Percentiles rank a stretch among this genome's conserved stretches.
These are phyloP conservation scores for Fusarium albosuccineum DNA, from an alignment of 2,329 filamentous ascomycete species.

Conservation along the genomic window DNA sequence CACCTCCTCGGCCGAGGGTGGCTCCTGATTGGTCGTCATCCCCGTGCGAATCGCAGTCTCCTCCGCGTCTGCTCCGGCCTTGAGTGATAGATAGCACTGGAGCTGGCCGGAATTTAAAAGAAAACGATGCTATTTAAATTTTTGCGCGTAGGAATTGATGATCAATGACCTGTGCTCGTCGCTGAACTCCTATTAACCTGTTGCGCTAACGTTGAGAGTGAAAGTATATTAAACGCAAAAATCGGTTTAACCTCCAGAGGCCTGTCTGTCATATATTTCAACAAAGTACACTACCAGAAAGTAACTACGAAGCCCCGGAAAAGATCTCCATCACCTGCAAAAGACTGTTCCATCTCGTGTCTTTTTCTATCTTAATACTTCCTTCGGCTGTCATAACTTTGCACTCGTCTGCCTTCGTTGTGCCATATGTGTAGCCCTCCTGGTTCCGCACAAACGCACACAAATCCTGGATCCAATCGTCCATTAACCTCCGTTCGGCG, in stretches of 20 bases:
- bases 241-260: too few species aligned
- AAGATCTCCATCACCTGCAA: conserved; percentile 17
- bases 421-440: conserved; percentile 4
- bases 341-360: conserved; percentile 14
- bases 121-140: too few species aligned
- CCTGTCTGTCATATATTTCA: too few species aligned
- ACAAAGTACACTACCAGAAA: too few species aligned
- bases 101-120: too few species aligned
- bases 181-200: too few species aligned
- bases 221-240: too few species aligned
- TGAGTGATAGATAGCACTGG: not conserved
- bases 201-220: too few species aligned
- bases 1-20: not conserved
- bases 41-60: too few species aligned
- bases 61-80: not conserved
- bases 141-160: too few species aligned
- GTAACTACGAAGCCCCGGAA: not conserved
- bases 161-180: too few species aligned
- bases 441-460: conserved; percentile 15
- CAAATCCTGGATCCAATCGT: conserved; percentile 20
- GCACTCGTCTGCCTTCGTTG: conserved; percentile 3
- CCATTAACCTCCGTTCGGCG: conserved; percentile 11
- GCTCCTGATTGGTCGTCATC: not conserved
- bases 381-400: conserved; percentile 24
- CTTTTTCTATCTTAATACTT: conserved; percentile 9